Evolutionary conservation across 495 filamentous ascomycete species (phyloP), one percentile per base, ranked within the genome.

Genomic region (Barbatosphaeria neglecta): DNA sequence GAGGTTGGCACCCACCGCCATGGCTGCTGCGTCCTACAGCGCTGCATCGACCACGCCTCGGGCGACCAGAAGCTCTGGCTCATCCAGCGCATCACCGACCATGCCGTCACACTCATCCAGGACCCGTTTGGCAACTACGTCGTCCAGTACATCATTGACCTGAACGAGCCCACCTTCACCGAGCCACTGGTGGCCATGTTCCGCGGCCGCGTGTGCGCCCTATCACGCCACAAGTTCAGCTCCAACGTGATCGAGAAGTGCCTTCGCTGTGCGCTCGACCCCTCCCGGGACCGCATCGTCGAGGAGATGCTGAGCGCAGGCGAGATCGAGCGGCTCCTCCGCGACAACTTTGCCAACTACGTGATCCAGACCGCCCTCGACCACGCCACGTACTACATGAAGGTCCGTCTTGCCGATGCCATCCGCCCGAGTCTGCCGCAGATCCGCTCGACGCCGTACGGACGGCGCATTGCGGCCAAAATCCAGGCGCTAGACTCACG

Each of bases 91-190:
- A 96, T 98, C 59, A 95, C 88, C 2, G 67, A 74, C 20, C 82
- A 95, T 53, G 83, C 87, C 8, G 83, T 84, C 52, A 64, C 77
- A 15, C 78, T 98, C 10, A 87, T 97, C 13, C 88, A 95, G 59
- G 93, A 98, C 63, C 90, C 92, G 0, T 98, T 94, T 54, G 92
- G 92, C 54, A 98, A 98, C 62, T 98, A 98, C 55, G 92, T 98
- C 37, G 82, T 98, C 35, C 92, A 98, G 66, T 98, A 98, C 63
- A 95, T 98, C 56, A 79, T 98, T 49, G 92, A 98, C 61, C 77
- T 95, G 33, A 82, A 81, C 47, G 87, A 96, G 58, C 64, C 78
- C 2, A 68, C 66, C 47, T 95, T 94, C 66, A 93, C 89, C 8
- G 81, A 87, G 51, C 90, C 89, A 1, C 67, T 97, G 10, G 89